These are phyloP conservation scores for Thalassiosira livingstoniorum DNA, from an alignment of 352 stramenopile genomes.

Conservation along the genomic window DNA sequence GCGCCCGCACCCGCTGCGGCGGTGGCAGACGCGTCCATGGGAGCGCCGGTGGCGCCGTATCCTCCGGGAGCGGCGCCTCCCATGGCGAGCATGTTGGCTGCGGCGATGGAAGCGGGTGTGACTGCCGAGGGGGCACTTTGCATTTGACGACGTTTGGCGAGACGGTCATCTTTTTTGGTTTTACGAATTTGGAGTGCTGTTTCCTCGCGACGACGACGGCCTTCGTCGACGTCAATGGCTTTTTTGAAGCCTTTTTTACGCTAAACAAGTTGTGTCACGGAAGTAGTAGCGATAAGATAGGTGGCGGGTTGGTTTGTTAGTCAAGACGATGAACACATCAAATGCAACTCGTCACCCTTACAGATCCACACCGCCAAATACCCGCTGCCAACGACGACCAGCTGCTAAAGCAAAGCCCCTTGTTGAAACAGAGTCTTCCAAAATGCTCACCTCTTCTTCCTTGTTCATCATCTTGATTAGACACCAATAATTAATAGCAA, in stretches of 20 bases:
- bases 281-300: not conserved
- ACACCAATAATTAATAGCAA: too few species aligned
- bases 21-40: constrained; percentile 35
- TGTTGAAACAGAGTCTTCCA: not conserved
- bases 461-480: constrained; percentile 62
- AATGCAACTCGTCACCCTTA: not conserved
- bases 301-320: not conserved
- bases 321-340: not conserved
- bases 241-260: constrained; percentile 89
- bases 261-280: constrained; percentile 47
- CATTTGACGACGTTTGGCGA: constrained; percentile 88
- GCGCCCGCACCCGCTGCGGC: not conserved
- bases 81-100: constrained; percentile 74
- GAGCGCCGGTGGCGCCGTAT: constrained; percentile 42
- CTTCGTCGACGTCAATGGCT: constrained; percentile 87
- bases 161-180: constrained; percentile 89
- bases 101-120: constrained; percentile 76
- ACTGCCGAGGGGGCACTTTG: constrained; percentile 25
- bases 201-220: constrained; percentile 87
- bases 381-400: not conserved
- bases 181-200: constrained; percentile 91
- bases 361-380: not conserved
- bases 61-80: constrained; percentile 53
- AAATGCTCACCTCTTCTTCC: constrained; percentile 45
- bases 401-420: not conserved